Evolutionary conservation across 176 grass and related monocot genomes (phyloP).

Genomic region (Zoysia japonica): DNA sequence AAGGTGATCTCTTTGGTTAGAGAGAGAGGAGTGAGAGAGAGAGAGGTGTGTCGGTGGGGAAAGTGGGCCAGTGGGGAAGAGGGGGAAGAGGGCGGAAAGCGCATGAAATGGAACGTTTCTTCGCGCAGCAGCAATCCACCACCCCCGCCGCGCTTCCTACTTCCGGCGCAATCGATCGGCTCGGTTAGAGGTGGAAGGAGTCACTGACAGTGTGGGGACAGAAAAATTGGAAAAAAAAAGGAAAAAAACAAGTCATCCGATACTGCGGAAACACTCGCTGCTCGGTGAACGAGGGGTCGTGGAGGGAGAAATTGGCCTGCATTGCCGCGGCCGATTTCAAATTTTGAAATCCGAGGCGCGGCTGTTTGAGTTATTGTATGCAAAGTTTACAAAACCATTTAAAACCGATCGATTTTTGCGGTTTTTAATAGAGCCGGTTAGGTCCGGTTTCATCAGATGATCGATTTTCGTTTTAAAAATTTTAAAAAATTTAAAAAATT

Average conservation of each 20-base stretch:
- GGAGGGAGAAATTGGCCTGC: background rate
- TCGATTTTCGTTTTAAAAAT: too few species aligned
- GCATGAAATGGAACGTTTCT: background rate
- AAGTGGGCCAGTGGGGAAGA: background rate
- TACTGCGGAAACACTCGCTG: background rate
- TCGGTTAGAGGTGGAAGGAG: background rate
- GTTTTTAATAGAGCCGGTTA: too few species aligned
- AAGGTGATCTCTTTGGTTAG: background rate
- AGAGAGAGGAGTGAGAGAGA: too few species aligned
- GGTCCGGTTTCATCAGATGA: too few species aligned
- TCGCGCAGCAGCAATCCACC: background rate
- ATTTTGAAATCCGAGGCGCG: too few species aligned
- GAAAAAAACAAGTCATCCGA: too few species aligned
- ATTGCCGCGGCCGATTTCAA: background rate
- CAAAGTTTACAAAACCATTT: too few species aligned
- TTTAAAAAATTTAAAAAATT: too few species aligned
- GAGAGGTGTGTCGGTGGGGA: conserved; percentile 15
- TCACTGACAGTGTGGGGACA: too few species aligned
- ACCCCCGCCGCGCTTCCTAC: background rate
- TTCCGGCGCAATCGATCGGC: background rate
- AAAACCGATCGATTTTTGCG: too few species aligned
- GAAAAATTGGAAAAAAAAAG: too few species aligned
- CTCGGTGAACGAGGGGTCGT: background rate
- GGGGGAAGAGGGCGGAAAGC: background rate
- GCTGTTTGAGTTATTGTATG: too few species aligned